Evolutionary conservation across 805 yeast genomes (phyloP).

Genomic region (Jamesozyma gamospora): DNA sequence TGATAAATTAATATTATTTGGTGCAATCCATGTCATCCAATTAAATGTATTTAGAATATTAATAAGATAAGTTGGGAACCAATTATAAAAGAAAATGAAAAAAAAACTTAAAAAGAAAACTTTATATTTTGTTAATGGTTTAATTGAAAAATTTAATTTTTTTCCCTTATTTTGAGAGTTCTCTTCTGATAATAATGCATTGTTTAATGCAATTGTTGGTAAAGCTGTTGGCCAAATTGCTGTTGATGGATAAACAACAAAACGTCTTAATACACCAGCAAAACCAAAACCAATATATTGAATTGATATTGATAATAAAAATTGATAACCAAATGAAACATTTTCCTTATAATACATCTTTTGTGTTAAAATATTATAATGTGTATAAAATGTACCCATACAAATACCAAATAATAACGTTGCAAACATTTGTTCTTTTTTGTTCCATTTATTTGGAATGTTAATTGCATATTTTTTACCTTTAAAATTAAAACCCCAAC

Average conservation of each 20-base stretch:
- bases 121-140: slow-evolving; percentile 29
- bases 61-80: slow-evolving; percentile 39
- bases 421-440: slow-evolving; percentile 57
- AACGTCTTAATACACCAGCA: slow-evolving; percentile 53
- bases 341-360: slow-evolving; percentile 24
- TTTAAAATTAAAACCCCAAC: slow-evolving; percentile 32
- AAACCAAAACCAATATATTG: slow-evolving; percentile 59
- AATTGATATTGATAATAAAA: slow-evolving; percentile 42
- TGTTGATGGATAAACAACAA: slow-evolving; percentile 42
- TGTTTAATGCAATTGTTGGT: slow-evolving; percentile 41
- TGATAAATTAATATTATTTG: slow-evolving; percentile 39
- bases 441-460: slow-evolving; percentile 52
- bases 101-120: slow-evolving; percentile 27
- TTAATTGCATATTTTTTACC: slow-evolving; percentile 38
- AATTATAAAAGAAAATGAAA: slow-evolving; percentile 33
- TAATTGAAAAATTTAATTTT: slow-evolving; percentile 1
- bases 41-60: slow-evolving; percentile 35
- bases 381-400: slow-evolving; percentile 29
- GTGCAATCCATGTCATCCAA: slow-evolving; percentile 54
- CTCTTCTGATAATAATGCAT: slow-evolving; percentile 34
- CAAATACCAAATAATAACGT: slow-evolving; percentile 37
- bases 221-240: slow-evolving; percentile 46
- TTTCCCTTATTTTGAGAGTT: neutral
- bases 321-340: slow-evolving; percentile 41
- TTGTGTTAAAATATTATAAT: slow-evolving; percentile 31